Base-by-base conservation (phyloP, 805 yeast genomes). In the Candida sanyiensis region DNA sequence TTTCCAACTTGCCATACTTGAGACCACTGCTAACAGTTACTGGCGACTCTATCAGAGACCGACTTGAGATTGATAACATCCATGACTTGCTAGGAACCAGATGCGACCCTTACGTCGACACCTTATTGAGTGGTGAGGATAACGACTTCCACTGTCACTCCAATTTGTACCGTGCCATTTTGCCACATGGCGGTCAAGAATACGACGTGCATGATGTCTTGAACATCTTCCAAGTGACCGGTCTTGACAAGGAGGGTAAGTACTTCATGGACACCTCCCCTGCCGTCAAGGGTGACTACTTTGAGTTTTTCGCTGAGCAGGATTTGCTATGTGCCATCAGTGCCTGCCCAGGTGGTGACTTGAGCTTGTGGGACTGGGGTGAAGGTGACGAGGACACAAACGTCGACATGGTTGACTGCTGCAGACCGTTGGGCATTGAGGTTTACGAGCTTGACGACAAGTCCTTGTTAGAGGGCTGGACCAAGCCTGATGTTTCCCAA, bases 251-350 rank as follows among this genome's bases (percentile, higher is more conserved):
- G 44, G 62, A 74, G 46, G 84, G 78, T 53, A 80, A 75, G 53
- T 79, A 79, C 55, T 78, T 74, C 54, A 78, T 77, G 84, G 83
- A 77, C 52, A 72, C 84, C 2, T 76, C 80, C 46, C 85, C 85
- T 2, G 79, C 84, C 3, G 62, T 68, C 25, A 58, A 63, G 30
- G 73, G 68, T 11, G 85, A 79, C 50, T 76, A 73, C 54, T 77
- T 79, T 49, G 84, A 79, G 56, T 67, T 75, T 54, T 79, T 77
- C 57, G 83, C 83, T 4, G 85, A 79, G 50, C 73, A 72, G 33
- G 84, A 79, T 50, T 58, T 78, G 42, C 58, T 79, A 35, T 74
- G 80, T 47, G 84, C 84, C 7, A 68, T 79, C 34, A 70, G 77
- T 39, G 78, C 83, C 7, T 79, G 83, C 55, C 84, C 83, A 4